Evolutionary conservation across 306 rosid genomes (phyloP).

Genomic region (Gleditsia sinensis): DNA sequence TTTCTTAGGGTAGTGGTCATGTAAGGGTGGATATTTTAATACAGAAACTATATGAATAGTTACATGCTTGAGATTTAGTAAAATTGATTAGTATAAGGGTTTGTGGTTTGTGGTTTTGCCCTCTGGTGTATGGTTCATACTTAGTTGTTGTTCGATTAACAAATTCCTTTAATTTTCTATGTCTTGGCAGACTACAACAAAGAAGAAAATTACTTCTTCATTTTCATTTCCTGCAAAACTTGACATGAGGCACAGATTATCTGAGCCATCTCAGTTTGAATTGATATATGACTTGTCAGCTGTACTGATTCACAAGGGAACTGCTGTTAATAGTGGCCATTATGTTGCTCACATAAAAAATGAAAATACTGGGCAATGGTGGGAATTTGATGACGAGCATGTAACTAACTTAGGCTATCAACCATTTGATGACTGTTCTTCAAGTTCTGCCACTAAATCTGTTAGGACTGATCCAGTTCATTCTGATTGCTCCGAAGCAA

Average conservation of each 20-base stretch:
- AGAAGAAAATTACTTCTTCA: conserved; percentile 92
- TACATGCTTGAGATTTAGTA: not conserved
- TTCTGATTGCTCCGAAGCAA: conserved; percentile 48
- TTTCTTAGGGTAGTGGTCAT: no score
- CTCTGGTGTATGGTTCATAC: no score
- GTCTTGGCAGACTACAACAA: conserved; percentile 84
- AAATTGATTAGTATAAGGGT: not conserved
- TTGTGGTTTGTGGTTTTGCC: no score
- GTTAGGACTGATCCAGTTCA: conserved; percentile 47
- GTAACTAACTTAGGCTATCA: conserved; percentile 77
- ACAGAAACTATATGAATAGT: not conserved
- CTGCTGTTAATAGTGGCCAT: conserved; percentile 96
- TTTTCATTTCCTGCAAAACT: conserved; percentile 81
- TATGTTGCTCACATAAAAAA: conserved; percentile 92
- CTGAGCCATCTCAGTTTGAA: conserved; percentile 66
- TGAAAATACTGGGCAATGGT: conserved; percentile 90
- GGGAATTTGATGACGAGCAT: conserved; percentile 95
- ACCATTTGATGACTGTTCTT: conserved; percentile 83
- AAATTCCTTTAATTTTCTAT: conserved; percentile 31
- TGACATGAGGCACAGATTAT: conserved; percentile 74
- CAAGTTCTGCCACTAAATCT: conserved; percentile 61
- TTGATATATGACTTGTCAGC: conserved; percentile 86
- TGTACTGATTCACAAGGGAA: conserved; percentile 95
- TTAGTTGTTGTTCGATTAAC: no score
- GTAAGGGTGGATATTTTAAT: not conserved